Evolutionary conservation across 2,329 filamentous ascomycete genomes (phyloP).

Genomic region (Fusarium sp.): DNA sequence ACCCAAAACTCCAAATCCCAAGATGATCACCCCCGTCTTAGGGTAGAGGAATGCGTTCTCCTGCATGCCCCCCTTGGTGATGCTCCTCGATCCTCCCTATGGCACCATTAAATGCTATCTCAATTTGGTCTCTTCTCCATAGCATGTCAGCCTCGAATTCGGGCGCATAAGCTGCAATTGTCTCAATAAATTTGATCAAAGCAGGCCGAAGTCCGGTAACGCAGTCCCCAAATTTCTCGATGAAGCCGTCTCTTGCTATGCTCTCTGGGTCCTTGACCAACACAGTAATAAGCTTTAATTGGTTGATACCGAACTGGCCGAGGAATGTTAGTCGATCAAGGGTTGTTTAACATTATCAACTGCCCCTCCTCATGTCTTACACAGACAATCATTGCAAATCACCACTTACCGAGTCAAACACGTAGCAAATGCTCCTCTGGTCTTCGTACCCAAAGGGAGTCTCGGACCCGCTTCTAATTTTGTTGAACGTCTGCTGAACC

Average conservation of each 20-base stretch:
- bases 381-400: not conserved
- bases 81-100: conserved; percentile 9
- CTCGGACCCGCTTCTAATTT: conserved; percentile 2
- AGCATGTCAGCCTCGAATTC: conserved; percentile 22
- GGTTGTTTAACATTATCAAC: not conserved
- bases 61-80: not conserved
- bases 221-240: conserved; percentile 32
- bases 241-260: conserved; percentile 22
- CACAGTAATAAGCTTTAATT: conserved; percentile 25
- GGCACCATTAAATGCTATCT: conserved; percentile 13
- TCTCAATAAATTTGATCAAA: conserved; percentile 13
- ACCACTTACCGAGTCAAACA: conserved; percentile 23
- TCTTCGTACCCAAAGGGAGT: conserved; percentile 16
- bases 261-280: conserved; percentile 9
- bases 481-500: conserved; percentile 6
- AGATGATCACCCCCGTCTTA: conserved; percentile 27
- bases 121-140: conserved; percentile 28
- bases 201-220: conserved; percentile 15
- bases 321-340: conserved; percentile 16
- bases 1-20: not conserved
- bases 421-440: conserved; percentile 24
- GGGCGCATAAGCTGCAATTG: conserved; percentile 15
- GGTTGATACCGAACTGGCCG: conserved; percentile 16
- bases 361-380: not conserved
- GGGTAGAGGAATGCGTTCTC: conserved; percentile 28